Conservation (phyloP, 768 basidiomycete genomes). For the Tubosaeta sp. region DNA sequence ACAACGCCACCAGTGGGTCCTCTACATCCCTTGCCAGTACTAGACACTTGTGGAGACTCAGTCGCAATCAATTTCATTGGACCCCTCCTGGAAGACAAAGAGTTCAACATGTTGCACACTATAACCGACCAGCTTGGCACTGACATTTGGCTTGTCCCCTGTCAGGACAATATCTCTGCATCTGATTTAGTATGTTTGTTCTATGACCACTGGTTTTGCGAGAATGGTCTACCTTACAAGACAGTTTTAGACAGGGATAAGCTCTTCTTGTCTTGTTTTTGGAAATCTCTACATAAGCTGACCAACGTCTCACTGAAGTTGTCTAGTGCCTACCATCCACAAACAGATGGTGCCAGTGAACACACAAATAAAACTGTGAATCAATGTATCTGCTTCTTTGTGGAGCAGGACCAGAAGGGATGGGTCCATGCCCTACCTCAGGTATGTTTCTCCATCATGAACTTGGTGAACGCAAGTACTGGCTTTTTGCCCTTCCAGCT, state of each 20-base stretch:
- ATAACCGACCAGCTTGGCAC: slow-evolving; percentile 18
- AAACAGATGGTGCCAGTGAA: background rate
- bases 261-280: background rate
- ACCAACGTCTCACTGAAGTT: background rate
- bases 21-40: slow-evolving; percentile 14
- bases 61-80: slow-evolving; percentile 37
- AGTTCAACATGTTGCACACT: slow-evolving; percentile 20
- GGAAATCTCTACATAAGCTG: background rate
- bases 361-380: background rate
- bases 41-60: slow-evolving; percentile 5
- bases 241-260: background rate
- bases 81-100: slow-evolving; percentile 29
- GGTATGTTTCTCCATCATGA: background rate
- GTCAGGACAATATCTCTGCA: slow-evolving; percentile 4
- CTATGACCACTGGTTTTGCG: background rate
- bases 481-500: background rate
- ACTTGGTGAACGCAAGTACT: background rate
- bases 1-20: slow-evolving; percentile 20
- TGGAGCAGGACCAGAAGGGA: background rate
- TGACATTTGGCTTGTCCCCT: slow-evolving; percentile 3
- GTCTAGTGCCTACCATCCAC: background rate
- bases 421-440: background rate
- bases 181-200: background rate
- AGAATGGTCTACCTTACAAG: background rate
- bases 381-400: background rate